A percentile compares a stretch with the other conserved stretches of the same genome.
Conservation (phyloP, 345 rosid species). For the Gossypium longicalyx region DNA sequence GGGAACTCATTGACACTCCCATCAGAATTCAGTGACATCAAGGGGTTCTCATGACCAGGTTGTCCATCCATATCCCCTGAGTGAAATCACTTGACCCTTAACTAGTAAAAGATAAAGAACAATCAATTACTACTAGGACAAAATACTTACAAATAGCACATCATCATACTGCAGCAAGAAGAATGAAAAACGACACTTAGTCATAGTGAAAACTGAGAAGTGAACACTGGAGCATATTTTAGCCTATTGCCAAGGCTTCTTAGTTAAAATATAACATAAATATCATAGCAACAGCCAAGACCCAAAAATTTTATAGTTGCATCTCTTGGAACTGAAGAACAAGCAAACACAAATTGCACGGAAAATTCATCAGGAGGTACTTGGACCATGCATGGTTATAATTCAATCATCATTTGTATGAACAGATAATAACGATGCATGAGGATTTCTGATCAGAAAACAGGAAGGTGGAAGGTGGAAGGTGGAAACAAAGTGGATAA, state of each 20-base stretch:
- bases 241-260: not conserved
- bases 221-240: not conserved
- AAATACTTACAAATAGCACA: not conserved
- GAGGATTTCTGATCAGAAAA: not conserved
- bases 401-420: not conserved
- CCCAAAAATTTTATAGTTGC: not conserved
- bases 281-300: not conserved
- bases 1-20: conserved; percentile 17
- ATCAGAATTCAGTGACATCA: conserved; percentile 18
- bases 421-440: not conserved
- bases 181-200: not conserved
- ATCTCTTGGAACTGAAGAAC: not conserved
- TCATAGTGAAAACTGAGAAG: not conserved
- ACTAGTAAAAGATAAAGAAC: not conserved
- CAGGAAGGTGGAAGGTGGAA: not conserved
- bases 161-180: not conserved
- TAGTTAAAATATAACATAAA: not conserved
- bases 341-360: not conserved
- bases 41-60: conserved; percentile 18
- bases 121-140: not conserved
- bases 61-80: conserved; percentile 26
- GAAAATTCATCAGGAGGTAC: not conserved
- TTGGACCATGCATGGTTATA: not conserved
- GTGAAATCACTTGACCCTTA: not conserved
- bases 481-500: not conserved